Conservation (phyloP, 139 green algal genomes). For the Diplosphaera chodatii region DNA sequence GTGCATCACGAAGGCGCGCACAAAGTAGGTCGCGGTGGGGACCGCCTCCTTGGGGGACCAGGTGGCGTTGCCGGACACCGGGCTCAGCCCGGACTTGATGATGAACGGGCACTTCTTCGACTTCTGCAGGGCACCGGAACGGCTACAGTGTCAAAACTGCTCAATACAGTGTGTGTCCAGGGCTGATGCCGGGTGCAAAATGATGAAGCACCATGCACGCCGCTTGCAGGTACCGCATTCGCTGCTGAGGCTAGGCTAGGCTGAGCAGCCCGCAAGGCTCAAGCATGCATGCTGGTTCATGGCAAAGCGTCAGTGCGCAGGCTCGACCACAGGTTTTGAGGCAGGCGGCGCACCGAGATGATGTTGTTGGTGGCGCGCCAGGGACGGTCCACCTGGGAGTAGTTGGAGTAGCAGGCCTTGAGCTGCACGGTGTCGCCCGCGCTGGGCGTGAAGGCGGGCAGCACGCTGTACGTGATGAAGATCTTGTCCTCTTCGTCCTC, state of each 20-base stretch:
- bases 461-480: background rate
- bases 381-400: background rate
- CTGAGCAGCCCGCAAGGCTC: no score
- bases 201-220: no score
- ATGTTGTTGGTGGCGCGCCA: background rate
- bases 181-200: no score
- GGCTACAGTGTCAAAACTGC: no score
- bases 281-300: no score
- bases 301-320: no score
- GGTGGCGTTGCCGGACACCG: background rate
- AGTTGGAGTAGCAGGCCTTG: conserved; percentile 1
- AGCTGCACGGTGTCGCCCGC: background rate
- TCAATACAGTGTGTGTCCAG: no score
- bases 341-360: background rate
- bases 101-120: background rate
- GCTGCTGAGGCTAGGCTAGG: no score
- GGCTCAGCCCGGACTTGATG: background rate
- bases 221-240: no score
- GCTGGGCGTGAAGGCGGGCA: background rate
- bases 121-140: background rate
- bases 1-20: background rate
- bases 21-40: background rate
- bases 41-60: background rate
- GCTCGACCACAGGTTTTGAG: no score
- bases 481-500: background rate